Base-by-base conservation (phyloP, 306 rosid species). In the Mimosa pudica region DNA sequence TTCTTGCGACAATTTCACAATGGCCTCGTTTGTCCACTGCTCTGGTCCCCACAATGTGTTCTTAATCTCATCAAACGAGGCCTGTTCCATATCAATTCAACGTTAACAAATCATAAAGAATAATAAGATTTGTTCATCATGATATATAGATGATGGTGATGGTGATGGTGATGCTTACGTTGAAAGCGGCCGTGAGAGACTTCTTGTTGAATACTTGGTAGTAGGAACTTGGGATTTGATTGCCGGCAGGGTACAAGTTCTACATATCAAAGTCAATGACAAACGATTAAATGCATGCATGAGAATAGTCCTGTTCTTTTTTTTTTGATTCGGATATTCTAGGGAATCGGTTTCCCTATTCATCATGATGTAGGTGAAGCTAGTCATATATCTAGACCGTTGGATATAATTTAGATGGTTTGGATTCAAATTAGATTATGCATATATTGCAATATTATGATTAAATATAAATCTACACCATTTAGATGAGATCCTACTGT, bases 121-220 rank as follows among this genome's bases (percentile, higher is more conserved):
- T 18, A 58, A 49, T 49, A 17, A 49, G n/a, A 49, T 49, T 49
- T 49, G n/a, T 5, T 17, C 7, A 51, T 51, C n/a, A n/a, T n/a
- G n/a, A n/a, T n/a, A n/a, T n/a, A n/a, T n/a, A n/a, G n/a, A n/a
- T n/a, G n/a, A n/a, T n/a, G 1, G 3, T 1, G 48, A 45, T 46
- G 51, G 10, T 8, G 7, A 2, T n/a, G 32, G 2, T 52, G 33
- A 54, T 44, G 30, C 84, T 73, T 57, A 80, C 89, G 49, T 83
- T 70, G 52, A 74, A 77, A 45, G 85, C 5, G 17, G 83, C 85
- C 46, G 83, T 77, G 0, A 86, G 42, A 63, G 78, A 13, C 4
- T 42, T 17, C 79, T 6, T 35, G 70, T 79, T 80, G 77, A 86
- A 83, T 11, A 76, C 87, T 3, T 12, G 10, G 11, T 63, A 62